Evolutionary conservation across 2,329 filamentous ascomycete species (phyloP).

Genomic region (Apiospora kogelbergensis): DNA sequence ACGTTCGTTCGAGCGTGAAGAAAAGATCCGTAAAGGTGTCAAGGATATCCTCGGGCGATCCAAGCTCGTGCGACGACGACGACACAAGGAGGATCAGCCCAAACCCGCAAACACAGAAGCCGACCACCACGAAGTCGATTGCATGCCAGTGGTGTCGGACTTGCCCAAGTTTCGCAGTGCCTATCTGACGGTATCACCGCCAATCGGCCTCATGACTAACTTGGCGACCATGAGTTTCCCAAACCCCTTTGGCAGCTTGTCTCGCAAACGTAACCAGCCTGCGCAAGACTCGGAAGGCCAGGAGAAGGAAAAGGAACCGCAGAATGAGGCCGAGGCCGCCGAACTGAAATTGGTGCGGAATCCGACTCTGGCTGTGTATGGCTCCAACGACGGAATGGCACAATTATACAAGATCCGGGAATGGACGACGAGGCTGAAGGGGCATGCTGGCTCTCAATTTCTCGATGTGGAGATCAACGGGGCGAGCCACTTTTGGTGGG

Average conservation of each 20-base stretch:
- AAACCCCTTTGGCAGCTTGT: conserved; percentile 26
- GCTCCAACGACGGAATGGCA: conserved; percentile 73
- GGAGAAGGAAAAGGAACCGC: conserved; percentile 8
- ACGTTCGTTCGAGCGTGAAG: conserved; percentile 47
- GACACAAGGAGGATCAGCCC: conserved; percentile 19
- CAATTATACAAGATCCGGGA: conserved; percentile 60
- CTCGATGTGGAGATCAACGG: conserved; percentile 46
- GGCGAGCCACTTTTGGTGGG: conserved; percentile 65
- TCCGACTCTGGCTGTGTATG: conserved; percentile 70
- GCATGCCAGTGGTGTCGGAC: conserved; percentile 31
- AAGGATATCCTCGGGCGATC: conserved; percentile 47
- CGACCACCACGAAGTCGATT: conserved; percentile 19
- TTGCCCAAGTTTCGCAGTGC: conserved; percentile 42
- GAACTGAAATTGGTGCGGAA: conserved; percentile 58
- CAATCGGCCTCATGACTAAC: conserved; percentile 58
- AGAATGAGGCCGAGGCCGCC: conserved; percentile 25
- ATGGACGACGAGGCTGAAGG: conserved; percentile 61
- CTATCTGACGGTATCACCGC: conserved; percentile 69
- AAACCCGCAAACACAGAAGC: background rate
- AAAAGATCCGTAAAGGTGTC: conserved; percentile 46
- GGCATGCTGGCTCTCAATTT: conserved; percentile 45
- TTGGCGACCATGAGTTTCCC: conserved; percentile 62
- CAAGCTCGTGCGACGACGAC: conserved; percentile 25
- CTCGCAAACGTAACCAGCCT: conserved; percentile 18
- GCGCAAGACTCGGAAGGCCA: conserved; percentile 9